A percentile compares a stretch with the other conserved stretches of the same genome.
phyloP scores from a whole-genome alignment of 306 rosid species.

The Cicer chorassanicum region DNA sequence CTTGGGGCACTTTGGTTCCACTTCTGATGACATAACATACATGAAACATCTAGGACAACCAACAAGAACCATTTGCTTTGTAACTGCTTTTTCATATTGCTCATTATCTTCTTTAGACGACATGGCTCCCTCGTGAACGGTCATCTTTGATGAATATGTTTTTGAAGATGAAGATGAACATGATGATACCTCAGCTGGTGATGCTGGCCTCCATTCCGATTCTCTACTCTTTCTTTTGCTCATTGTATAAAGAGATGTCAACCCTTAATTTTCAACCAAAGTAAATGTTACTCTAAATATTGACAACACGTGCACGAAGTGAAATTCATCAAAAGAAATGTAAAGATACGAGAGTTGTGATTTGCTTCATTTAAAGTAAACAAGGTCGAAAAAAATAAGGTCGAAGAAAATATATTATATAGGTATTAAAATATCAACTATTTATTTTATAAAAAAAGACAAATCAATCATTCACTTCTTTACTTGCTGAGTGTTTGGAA shows the following conservation, averaged over 20 bases:
- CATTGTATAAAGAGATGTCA: neutral
- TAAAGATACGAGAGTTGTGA: no score
- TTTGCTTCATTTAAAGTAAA: no score
- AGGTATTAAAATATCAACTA: no score
- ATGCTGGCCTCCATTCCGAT: neutral
- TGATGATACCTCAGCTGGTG: neutral
- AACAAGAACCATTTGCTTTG: constrained; percentile 52
- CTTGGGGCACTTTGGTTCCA: constrained; percentile 60
- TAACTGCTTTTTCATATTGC: neutral
- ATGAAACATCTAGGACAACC: constrained; percentile 57
- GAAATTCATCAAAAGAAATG: no score
- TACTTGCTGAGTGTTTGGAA: no score
- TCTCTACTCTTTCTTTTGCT: constrained; percentile 27
- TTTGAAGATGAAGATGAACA: constrained; percentile 23
- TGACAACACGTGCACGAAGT: no score
- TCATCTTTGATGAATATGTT: constrained; percentile 16
- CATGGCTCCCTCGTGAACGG: neutral
- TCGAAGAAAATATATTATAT: no score
- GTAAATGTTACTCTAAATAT: neutral
- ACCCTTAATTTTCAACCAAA: neutral
- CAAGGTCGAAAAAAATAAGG: no score
- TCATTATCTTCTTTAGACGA: neutral
- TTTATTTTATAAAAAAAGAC: no score
- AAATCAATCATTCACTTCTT: no score
- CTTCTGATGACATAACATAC: constrained; percentile 56